Evolutionary conservation across 495 filamentous ascomycete species (phyloP), one percentile per base, ranked within the genome.

Genomic region (Penicillium cinerascens): DNA sequence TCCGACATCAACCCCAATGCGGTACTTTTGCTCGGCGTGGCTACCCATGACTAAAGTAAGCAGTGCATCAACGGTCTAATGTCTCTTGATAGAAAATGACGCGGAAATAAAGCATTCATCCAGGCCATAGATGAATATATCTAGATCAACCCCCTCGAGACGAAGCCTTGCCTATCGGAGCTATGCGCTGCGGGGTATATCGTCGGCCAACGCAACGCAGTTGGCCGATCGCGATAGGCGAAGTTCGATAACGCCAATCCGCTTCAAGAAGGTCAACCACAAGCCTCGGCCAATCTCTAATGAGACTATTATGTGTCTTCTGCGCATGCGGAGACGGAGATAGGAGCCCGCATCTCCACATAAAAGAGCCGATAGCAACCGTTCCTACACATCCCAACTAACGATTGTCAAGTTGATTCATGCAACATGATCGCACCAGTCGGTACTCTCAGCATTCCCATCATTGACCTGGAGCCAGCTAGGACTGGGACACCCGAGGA

Each of bases 391-490:
- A 33, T 10, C 29, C 10, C 10, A 39, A 16, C 37, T 17, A 5
- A 16, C 3, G 1, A 39, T 18, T 10, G 6, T 7, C 37, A 17
- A 1, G 27, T 13, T 17, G 23, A 35, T 21, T 13, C 36, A 20
- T 22, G 3, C 16, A 20, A 21, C 10, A 49, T 49, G 47, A n/a
- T 27, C 10, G 6, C 38, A 11, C 6, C 38, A 15, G 6, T 21
- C 25, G 36, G 35, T 15, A 29, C 37, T 1, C 26, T 33, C 13
- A 49, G 47, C 16, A 49, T 49, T 23, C 37, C 47, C 7, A 42
- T 49, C 16, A 49, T 49, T 13, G 47, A 49, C n/a, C 39, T 49
- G 3, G 47, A 49, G 13, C 47, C 35, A 17, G 47, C 38, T 13
- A 38, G 47, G 0, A 41, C 23, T 2, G 47, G 38, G 1, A 26